Evolutionary conservation across 805 yeast genomes (phyloP).

Genomic region (Cyberlindnera misumaiensis): DNA sequence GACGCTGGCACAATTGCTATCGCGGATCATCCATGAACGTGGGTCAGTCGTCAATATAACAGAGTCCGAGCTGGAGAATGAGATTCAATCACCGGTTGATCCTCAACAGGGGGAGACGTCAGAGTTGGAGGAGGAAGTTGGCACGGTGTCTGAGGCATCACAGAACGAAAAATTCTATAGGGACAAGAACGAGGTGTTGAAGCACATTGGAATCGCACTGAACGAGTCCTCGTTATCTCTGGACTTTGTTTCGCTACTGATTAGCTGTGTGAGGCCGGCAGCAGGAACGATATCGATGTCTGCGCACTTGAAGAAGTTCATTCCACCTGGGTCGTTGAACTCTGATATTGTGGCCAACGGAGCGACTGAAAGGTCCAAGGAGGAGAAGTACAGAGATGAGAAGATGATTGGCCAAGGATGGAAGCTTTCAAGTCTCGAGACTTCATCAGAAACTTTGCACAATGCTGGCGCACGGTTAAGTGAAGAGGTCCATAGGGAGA

Average conservation of each 20-base stretch:
- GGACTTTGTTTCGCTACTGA: slow-evolving; percentile 78
- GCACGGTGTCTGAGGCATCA: slow-evolving; percentile 6
- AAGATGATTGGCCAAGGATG: slow-evolving; percentile 51
- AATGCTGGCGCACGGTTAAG: slow-evolving; percentile 44
- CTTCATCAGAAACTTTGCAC: slow-evolving; percentile 45
- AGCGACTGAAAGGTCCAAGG: slow-evolving; percentile 17
- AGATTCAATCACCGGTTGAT: slow-evolving; percentile 8
- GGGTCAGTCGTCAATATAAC: slow-evolving; percentile 52
- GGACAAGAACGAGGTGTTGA: slow-evolving; percentile 47
- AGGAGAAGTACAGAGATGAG: slow-evolving; percentile 16
- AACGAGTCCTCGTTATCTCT: slow-evolving; percentile 85
- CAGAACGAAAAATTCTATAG: slow-evolving; percentile 35
- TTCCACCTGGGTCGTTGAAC: slow-evolving; percentile 69
- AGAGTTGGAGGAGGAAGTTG: slow-evolving; percentile 16
- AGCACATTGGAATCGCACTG: slow-evolving; percentile 55
- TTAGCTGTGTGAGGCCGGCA: slow-evolving; percentile 77
- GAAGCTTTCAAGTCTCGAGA: slow-evolving; percentile 67
- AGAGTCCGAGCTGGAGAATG: slow-evolving; percentile 37
- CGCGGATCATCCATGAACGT: slow-evolving; percentile 48
- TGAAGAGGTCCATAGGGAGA: slow-evolving; percentile 54
- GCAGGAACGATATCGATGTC: slow-evolving; percentile 87
- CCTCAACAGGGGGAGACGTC: slow-evolving; percentile 8
- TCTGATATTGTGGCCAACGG: slow-evolving; percentile 28
- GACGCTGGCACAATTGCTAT: slow-evolving; percentile 48
- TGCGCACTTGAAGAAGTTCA: slow-evolving; percentile 66